Base-by-base conservation (phyloP, 2,329 filamentous ascomycete species). In the Fusarium hainanense region DNA sequence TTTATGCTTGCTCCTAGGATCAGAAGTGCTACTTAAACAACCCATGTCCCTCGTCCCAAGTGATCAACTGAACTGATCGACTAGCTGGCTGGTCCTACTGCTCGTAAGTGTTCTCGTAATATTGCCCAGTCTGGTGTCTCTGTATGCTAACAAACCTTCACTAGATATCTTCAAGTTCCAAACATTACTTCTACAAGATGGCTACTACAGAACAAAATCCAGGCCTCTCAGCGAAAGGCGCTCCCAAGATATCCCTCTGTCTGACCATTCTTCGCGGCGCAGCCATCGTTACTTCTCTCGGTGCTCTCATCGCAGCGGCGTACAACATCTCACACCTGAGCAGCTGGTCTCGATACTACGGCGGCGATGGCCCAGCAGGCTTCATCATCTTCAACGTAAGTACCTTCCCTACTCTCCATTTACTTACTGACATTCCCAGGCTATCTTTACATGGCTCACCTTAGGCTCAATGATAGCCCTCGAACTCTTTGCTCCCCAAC, bases 301-400 rank as follows among this genome's bases (percentile, higher is more conserved):
- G 79, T 52, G 72, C 82, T 41, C 74, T 85, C 32, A 80, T 78
- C 32, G 73, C 84, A 7, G 76, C 78, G 47, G 82, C 79, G 21
- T 84, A 82, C 66, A 76, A 80, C 13, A 49, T 82, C 16, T 80
- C 81, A 4, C 63, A 83, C 16, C 78, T 78, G 18, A 71, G 72
- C 18, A 61, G 64, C 18, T 69, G 52, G 34, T 50, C 58, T 4
- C 52, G 60, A 40, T 74, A 74, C 47, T 72, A 76, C 57, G 57
- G 34, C 20, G 74, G 73, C 58, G 75, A 75, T 6, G 80, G 80
- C 6, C 78, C 80, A 7, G 77, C 78, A 4, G 81, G 79, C 37
- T 83, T 85, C 65, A 75, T 84, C 44, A 80, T 84, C 64, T 85
- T 85, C 60, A 79, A 83, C 37, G 84, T 86, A 70, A 75, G 82